These are phyloP conservation scores for Amauroascus niger DNA, from an alignment of 2,329 filamentous ascomycete species.

Conservation along the genomic window DNA sequence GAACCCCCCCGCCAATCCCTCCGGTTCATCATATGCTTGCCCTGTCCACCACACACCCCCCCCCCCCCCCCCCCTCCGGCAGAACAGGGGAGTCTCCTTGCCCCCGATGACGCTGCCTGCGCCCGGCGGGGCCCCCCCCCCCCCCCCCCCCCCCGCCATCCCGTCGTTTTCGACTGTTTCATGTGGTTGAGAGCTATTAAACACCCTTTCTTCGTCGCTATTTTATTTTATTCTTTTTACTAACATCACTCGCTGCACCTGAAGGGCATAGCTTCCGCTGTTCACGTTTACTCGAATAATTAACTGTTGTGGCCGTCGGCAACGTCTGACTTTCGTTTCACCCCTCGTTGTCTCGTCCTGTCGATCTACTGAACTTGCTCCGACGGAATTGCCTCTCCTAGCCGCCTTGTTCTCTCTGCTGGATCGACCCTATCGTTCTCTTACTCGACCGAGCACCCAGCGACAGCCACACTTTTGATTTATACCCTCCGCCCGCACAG, in stretches of 20 bases:
- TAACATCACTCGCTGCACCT: conserved; percentile 9
- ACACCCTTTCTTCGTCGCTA: background rate
- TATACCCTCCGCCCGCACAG: background rate
- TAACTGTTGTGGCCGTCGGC: no score
- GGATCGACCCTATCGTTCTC: background rate
- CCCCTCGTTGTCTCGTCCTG: background rate
- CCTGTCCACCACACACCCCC: no score
- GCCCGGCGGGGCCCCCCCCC: background rate
- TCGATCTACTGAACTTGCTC: background rate
- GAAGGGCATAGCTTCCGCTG: background rate
- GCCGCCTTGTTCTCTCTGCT: background rate
- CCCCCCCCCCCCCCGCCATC: background rate
- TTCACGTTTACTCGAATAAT: no score
- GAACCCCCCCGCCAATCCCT: no score
- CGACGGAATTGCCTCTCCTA: background rate
- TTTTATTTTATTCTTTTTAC: no score
- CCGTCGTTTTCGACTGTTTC: background rate
- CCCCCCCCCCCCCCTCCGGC: background rate
- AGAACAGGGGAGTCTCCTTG: background rate
- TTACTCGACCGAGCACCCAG: background rate
- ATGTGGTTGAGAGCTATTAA: conserved; percentile 1
- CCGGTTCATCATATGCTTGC: no score
- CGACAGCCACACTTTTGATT: background rate
- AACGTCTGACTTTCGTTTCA: background rate
- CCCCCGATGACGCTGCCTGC: background rate